Evolutionary conservation across 345 rosid genomes (phyloP).

Genomic region (Lumnitzera littorea): DNA sequence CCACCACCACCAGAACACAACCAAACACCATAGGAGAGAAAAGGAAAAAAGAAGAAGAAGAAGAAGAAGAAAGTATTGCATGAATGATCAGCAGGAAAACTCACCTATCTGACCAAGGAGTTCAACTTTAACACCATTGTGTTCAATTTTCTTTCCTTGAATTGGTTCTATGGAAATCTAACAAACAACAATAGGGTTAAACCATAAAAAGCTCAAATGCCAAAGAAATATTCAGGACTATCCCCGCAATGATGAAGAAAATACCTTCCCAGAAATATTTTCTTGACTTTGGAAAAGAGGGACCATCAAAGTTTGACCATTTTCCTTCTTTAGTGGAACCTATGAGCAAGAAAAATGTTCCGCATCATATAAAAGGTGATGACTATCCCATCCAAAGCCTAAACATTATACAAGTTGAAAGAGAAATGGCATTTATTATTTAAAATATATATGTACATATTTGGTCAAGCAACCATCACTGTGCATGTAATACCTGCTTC

Average conservation of each 20-base stretch:
- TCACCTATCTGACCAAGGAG: constrained; percentile 96
- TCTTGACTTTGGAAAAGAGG: constrained; percentile 95
- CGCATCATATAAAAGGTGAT: too few relatives aligned
- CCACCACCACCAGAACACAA: too few relatives aligned
- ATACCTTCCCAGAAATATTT: constrained; percentile 85
- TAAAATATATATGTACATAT: neutral
- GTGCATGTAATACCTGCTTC: constrained; percentile 51
- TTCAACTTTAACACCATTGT: constrained; percentile 91
- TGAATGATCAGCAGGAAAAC: constrained; percentile 8
- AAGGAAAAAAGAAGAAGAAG: too few relatives aligned
- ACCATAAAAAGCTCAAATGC: too few relatives aligned
- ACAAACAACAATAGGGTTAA: constrained; percentile 5
- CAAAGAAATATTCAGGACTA: constrained; percentile 1
- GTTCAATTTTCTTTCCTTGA: constrained; percentile 93
- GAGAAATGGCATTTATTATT: neutral
- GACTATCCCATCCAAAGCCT: too few relatives aligned
- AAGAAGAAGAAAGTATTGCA: neutral
- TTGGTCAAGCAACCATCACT: neutral
- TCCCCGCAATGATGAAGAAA: neutral
- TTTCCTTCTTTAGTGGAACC: constrained; percentile 94
- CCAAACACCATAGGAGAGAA: too few relatives aligned
- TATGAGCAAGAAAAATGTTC: constrained; percentile 10
- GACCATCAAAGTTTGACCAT: constrained; percentile 72
- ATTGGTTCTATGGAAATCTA: constrained; percentile 76
- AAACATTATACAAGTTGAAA: too few relatives aligned